Base-by-base conservation (phyloP, 306 rosid genomes). In the Trifolium repens region DNA sequence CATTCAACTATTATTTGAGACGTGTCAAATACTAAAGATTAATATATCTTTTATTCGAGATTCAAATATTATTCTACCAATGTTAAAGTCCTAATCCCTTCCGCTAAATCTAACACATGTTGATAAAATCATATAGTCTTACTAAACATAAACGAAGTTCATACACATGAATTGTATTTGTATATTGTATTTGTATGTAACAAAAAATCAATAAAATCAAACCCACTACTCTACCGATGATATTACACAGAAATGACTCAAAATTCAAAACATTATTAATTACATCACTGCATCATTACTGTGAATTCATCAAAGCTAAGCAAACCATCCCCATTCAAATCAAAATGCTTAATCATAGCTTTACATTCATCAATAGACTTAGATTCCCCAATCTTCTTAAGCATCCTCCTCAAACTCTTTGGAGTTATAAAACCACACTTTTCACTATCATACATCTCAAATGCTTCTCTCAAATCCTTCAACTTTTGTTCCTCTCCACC, bases 321-420 rank as follows among this genome's bases (percentile, higher is more conserved):
- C 54, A 83, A 15, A 7, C 98, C 98, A 54, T 94, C 97, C 0
- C 98, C 97, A 76, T 91, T 76, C 86, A 94, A 73, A 86, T 94
- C 97, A 76, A 91, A 94, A 4, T 71, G 72, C 1, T 76, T 69
- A 57, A 94, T 91, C 98, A 94, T 94, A 10, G 49, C 63, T 71
- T 78, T 86, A 76, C 98, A 94, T 3, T 94, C 89, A 26, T 85
- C 82, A 9, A 87, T 66, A 3, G 94, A 82, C 65, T 78, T 90
- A 0, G 84, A 73, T 4, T 94, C 96, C 0, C 98, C 96, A 82
- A 94, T 74, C 66, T 79, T 84, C 16, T 85, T 69, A 1, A 91
- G 90, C 96, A 90, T 90, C 49, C 77, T 87, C 86, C 83, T 88
- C 89, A 91, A 86, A 67, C 87, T 82, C 55, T 83, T 86, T 2